phyloP scores from a whole-genome alignment of 176 grass and related monocot genomes.

The Melocanna baccifera region DNA sequence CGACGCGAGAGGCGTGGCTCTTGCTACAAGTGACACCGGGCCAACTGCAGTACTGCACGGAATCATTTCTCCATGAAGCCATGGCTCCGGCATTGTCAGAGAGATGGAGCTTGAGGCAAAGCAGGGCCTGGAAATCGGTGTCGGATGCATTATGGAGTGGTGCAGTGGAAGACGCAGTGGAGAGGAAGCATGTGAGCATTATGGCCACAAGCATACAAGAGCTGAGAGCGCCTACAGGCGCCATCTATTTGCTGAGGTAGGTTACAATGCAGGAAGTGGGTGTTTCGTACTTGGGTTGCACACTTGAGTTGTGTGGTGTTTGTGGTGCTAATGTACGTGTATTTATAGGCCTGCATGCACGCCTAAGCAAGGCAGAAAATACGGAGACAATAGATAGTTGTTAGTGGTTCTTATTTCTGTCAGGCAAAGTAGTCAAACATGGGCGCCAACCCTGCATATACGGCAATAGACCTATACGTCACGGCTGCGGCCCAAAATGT shows the following conservation, averaged over 20 bases:
- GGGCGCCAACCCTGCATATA: background rate
- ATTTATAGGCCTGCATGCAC: background rate
- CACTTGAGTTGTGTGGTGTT: background rate
- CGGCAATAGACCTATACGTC: background rate
- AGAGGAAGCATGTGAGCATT: too few species aligned
- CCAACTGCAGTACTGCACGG: constrained; percentile 27
- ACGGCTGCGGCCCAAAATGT: background rate
- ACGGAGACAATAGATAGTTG: too few species aligned
- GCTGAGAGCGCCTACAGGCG: too few species aligned
- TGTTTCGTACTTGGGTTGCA: background rate
- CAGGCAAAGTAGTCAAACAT: too few species aligned
- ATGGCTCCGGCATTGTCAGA: too few species aligned
- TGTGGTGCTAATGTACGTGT: background rate
- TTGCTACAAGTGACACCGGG: constrained; percentile 22
- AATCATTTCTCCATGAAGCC: constrained; percentile 30
- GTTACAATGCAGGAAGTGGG: background rate
- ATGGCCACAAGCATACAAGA: too few species aligned
- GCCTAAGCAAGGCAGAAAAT: background rate
- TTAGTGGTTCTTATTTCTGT: too few species aligned
- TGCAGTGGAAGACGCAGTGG: too few species aligned
- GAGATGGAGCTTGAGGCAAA: too few species aligned
- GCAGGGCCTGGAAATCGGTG: too few species aligned
- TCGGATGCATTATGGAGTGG: too few species aligned
- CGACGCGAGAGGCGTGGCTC: background rate
- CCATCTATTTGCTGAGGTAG: background rate